phyloP scores from a whole-genome alignment of 2,329 filamentous ascomycete genomes.

The Paecilomyces niveus region DNA sequence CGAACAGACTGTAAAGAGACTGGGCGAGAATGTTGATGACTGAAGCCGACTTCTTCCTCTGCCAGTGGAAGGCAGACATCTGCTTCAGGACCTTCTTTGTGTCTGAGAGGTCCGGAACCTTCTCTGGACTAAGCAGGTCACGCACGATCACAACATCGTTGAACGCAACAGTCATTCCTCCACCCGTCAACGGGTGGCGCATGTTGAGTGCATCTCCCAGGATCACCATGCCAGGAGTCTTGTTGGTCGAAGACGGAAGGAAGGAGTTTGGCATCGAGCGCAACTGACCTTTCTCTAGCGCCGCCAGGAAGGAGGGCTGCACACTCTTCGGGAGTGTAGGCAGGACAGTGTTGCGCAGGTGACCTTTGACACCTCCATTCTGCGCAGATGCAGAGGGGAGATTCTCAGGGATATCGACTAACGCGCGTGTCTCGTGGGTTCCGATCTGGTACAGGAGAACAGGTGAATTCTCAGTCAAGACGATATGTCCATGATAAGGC shows the following conservation, averaged over 20 bases:
- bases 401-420: conserved; percentile 79
- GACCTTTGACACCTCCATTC: conserved; percentile 75
- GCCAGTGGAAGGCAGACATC: conserved; percentile 77
- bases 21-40: conserved; percentile 98
- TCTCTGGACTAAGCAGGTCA: conserved; percentile 62
- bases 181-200: conserved; percentile 95
- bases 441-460: conserved; percentile 96
- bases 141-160: conserved; percentile 80
- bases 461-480: conserved; percentile 70
- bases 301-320: conserved; percentile 65
- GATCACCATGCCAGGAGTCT: conserved; percentile 65
- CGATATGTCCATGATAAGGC: conserved; percentile 74
- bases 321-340: conserved; percentile 67
- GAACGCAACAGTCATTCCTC: conserved; percentile 96
- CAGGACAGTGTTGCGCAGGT: conserved; percentile 72
- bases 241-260: conserved; percentile 71
- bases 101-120: conserved; percentile 64
- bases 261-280: conserved; percentile 95
- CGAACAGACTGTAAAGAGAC: conserved; percentile 86
- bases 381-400: conserved; percentile 65
- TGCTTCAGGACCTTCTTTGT: conserved; percentile 58
- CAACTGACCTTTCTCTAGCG: conserved; percentile 70
- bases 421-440: conserved; percentile 80
- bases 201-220: conserved; percentile 97
- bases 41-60: conserved; percentile 69